Conservation (phyloP, 73 alveolate genomes). For the Urostyla sp. region DNA sequence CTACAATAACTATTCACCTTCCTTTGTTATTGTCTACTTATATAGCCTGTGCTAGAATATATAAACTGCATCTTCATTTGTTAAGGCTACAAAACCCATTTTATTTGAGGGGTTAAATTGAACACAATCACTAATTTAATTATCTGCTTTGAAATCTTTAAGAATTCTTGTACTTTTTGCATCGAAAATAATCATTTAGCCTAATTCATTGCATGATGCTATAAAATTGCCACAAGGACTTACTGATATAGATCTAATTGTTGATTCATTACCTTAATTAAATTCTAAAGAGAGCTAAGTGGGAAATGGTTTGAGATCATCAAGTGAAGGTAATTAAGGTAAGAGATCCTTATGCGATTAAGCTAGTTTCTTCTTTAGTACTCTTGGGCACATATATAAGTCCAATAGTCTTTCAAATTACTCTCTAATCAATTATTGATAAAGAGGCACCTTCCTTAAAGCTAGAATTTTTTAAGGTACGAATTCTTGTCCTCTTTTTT, state of each 20-base stretch:
- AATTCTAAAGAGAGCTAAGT: conserved; percentile 84
- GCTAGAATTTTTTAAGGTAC: conserved; percentile 80
- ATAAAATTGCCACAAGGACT: conserved; percentile 69
- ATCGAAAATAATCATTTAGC: conserved; percentile 57
- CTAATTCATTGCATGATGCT: conserved; percentile 74
- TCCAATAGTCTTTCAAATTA: conserved; percentile 96
- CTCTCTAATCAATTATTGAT: conserved; percentile 92
- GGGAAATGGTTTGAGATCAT: conserved; percentile 97
- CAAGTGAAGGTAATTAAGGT: conserved; percentile 98
- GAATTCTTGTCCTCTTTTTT: conserved; percentile 81
- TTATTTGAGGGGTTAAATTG: conserved; percentile 49
- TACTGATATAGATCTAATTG: conserved; percentile 65
- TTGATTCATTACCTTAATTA: conserved; percentile 81
- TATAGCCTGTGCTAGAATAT: conserved; percentile 33
- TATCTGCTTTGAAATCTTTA: conserved; percentile 50
- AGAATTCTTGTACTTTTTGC: conserved; percentile 54
- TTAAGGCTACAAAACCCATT: conserved; percentile 34
- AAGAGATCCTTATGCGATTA: conserved; percentile 85
- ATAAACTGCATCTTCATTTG: conserved; percentile 48
- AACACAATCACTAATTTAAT: conserved; percentile 45
- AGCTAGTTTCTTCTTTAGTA: conserved; percentile 90
- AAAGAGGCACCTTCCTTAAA: conserved; percentile 95
- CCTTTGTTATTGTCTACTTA: background rate
- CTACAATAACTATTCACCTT: background rate
- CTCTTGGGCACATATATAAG: conserved; percentile 95